phyloP scores from a whole-genome alignment of 2,329 filamentous ascomycete genomes.

The Apiospora hydei region DNA sequence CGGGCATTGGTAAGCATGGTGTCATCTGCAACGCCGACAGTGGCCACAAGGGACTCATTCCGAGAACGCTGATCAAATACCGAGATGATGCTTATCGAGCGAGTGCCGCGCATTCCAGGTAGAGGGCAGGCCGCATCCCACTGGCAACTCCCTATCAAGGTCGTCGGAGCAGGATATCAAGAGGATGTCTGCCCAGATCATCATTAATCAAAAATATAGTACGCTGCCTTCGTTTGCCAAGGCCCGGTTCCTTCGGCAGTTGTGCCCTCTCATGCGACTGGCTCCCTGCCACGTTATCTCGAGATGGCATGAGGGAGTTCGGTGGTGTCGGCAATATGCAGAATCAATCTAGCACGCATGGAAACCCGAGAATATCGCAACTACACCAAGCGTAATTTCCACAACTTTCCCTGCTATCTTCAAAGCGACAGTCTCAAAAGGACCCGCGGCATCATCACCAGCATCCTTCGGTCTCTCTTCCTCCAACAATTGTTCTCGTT shows the following conservation, averaged over 20 bases:
- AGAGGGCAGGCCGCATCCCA: not conserved
- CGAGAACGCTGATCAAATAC: conserved; percentile 9
- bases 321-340: not conserved
- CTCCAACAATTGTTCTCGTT: not conserved
- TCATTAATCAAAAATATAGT: conserved; percentile 14
- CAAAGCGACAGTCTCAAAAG: not conserved
- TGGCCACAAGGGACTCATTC: not conserved
- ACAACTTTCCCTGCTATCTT: not conserved
- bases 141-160: conserved; percentile 3
- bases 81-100: not conserved
- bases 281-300: conserved; percentile 14
- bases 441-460: not conserved
- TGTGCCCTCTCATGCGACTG: not conserved
- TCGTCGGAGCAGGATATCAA: not conserved
- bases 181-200: not conserved
- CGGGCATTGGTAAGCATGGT: not conserved
- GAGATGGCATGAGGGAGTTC: not conserved
- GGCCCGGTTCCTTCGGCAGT: not conserved
- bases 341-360: not conserved
- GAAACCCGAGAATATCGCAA: not conserved
- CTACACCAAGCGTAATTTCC: not conserved
- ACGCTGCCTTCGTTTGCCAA: not conserved
- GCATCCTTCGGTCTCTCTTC: not conserved
- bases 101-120: not conserved
- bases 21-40: not conserved